These are phyloP conservation scores for Exophiala aquamarina DNA, from an alignment of 2,329 filamentous ascomycete species.

Conservation along the genomic window DNA sequence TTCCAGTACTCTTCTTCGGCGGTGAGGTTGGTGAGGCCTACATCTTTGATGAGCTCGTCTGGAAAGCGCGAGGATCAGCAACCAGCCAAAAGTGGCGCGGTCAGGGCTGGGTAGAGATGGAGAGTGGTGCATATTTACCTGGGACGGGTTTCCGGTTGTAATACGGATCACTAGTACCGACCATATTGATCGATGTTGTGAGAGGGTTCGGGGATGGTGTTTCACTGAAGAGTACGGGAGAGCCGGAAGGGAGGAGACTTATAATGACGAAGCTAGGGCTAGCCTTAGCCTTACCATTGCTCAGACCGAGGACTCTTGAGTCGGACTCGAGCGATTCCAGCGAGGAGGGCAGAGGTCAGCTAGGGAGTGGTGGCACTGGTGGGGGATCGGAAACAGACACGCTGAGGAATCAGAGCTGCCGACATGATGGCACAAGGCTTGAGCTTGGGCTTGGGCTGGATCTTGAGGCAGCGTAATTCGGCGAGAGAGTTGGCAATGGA, in stretches of 20 bases:
- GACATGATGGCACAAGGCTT: not conserved
- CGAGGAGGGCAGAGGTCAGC: not conserved
- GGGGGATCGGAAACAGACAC: not conserved
- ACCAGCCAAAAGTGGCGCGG: not conserved
- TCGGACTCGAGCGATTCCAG: not conserved
- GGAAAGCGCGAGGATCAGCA: not conserved
- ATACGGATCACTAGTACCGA: constrained; percentile 23
- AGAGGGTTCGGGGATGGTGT: not conserved
- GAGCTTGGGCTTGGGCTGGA: not conserved
- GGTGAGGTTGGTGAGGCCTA: constrained; percentile 23
- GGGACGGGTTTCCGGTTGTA: constrained; percentile 28
- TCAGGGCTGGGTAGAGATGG: not conserved
- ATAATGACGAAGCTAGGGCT: not conserved
- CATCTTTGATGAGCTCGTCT: constrained; percentile 27
- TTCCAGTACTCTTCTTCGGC: constrained; percentile 26
- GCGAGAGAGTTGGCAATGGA: not conserved
- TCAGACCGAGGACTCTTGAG: too few relatives aligned
- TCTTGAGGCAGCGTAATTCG: not conserved
- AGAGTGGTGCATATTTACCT: constrained; percentile 12
- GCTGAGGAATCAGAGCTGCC: not conserved
- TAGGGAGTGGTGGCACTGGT: not conserved
- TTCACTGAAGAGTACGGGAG: not conserved
- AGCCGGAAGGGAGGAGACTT: not conserved
- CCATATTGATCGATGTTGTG: constrained; percentile 9
- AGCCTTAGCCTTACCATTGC: not conserved